phyloP scores from a whole-genome alignment of 108 stramenopile species.

The Skeletonema grethae region DNA sequence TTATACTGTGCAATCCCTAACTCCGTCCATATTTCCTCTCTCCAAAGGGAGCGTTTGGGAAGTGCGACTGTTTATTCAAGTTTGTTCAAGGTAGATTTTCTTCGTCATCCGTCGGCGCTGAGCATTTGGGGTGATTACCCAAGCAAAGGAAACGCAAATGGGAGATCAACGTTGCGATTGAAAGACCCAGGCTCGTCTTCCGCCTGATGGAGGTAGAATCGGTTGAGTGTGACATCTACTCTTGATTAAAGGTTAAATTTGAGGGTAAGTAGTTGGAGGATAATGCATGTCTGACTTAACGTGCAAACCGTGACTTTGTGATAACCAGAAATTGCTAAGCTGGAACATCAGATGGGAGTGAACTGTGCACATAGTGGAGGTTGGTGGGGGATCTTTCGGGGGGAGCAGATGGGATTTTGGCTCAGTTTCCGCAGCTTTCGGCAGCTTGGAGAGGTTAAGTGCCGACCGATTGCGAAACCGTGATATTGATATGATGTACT shows the following conservation, averaged over 20 bases:
- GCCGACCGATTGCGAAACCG: conserved; percentile 4
- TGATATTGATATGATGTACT: too few relatives aligned
- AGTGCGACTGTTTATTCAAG: not conserved
- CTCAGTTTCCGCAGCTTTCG: conserved; percentile 53
- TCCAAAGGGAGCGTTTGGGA: not conserved
- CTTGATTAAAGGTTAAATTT: too few relatives aligned
- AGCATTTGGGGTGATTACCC: not conserved
- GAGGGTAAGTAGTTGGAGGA: too few relatives aligned
- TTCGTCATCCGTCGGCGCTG: not conserved
- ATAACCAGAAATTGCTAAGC: too few relatives aligned
- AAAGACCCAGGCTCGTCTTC: not conserved
- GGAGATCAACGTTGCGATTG: not conserved
- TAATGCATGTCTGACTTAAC: too few relatives aligned
- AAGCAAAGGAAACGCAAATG: not conserved
- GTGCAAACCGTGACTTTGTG: too few relatives aligned
- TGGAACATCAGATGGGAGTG: too few relatives aligned
- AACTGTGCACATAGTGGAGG: conserved; percentile 30
- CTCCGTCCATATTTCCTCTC: too few relatives aligned
- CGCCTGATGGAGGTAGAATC: not conserved
- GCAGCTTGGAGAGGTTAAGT: conserved; percentile 31
- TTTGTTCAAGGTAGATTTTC: not conserved
- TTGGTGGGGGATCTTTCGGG: conserved; percentile 58
- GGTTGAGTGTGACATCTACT: too few relatives aligned
- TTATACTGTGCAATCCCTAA: too few relatives aligned
- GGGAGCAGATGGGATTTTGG: conserved; percentile 58